These are phyloP conservation scores for Yamadazyma sp. DNA, from an alignment of 805 yeast species.

Conservation along the genomic window DNA sequence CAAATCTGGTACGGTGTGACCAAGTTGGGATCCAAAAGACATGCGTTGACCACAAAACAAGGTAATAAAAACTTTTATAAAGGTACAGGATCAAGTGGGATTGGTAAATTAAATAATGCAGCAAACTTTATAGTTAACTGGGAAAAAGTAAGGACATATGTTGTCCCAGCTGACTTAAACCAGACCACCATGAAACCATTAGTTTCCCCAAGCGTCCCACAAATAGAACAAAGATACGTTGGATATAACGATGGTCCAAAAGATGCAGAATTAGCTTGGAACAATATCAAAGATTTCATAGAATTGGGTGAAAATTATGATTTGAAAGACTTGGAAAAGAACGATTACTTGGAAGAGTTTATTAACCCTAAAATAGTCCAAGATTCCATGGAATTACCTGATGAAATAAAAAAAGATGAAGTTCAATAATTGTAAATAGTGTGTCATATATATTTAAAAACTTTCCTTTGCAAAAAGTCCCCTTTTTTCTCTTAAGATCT, in stretches of 20 bases:
- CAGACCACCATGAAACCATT: constrained; percentile 59
- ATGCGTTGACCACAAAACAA: constrained; percentile 82
- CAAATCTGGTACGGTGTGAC: constrained; percentile 76
- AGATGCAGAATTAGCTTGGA: constrained; percentile 70
- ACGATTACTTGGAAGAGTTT: constrained; percentile 34
- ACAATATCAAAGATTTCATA: constrained; percentile 71
- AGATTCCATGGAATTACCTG: constrained; percentile 14
- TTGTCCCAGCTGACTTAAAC: constrained; percentile 58
- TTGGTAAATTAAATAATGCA: constrained; percentile 71
- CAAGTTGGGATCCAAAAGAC: constrained; percentile 80
- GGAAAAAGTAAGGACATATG: constrained; percentile 85
- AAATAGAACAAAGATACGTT: constrained; percentile 59
- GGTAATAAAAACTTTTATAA: constrained; percentile 94
- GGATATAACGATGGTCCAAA: constrained; percentile 72
- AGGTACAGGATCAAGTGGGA: constrained; percentile 94
- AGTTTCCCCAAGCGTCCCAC: constrained; percentile 72
- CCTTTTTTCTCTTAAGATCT: too few relatives aligned
- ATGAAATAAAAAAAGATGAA: constrained; percentile 12
- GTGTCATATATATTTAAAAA: too few relatives aligned
- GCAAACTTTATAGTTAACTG: constrained; percentile 81
- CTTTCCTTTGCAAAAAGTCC: too few relatives aligned
- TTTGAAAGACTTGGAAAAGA: constrained; percentile 33
- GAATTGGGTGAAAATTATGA: constrained; percentile 61
- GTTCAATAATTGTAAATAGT: constrained; percentile 3
- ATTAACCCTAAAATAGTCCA: constrained; percentile 24